A percentile compares a stretch with the other conserved stretches of the same genome.
These are phyloP conservation scores for Blastobotrys malaysiensis DNA, from an alignment of 1,139 yeast species.

Conservation along the genomic window DNA sequence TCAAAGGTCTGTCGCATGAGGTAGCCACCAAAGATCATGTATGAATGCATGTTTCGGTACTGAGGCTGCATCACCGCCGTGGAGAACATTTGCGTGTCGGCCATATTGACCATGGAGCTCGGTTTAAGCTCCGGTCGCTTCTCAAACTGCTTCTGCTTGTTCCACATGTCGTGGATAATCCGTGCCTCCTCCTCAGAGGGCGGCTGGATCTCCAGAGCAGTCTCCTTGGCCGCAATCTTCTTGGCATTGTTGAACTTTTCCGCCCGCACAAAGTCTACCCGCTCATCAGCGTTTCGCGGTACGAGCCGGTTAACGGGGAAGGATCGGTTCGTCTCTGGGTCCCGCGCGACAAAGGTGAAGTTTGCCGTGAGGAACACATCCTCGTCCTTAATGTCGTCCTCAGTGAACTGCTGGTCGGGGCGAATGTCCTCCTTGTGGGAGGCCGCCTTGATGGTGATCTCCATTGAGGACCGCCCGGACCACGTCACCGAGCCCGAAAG, in stretches of 20 bases:
- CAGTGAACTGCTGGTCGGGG: slow-evolving; percentile 28
- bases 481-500: slow-evolving; percentile 87
- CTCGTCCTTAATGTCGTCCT: slow-evolving; percentile 40
- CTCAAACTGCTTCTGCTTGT: slow-evolving; percentile 22
- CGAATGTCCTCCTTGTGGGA: slow-evolving; percentile 53
- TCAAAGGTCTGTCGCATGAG: slow-evolving; percentile 87
- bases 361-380: slow-evolving; percentile 74
- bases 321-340: slow-evolving; percentile 81
- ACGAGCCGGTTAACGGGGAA: slow-evolving; percentile 77
- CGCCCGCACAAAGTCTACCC: slow-evolving; percentile 81
- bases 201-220: slow-evolving; percentile 51
- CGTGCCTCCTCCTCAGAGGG: slow-evolving; percentile 65
- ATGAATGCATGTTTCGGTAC: slow-evolving; percentile 87
- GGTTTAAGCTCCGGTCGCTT: slow-evolving; percentile 33
- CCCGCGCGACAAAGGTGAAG: slow-evolving; percentile 92
- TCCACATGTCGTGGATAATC: slow-evolving; percentile 74
- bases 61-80: slow-evolving; percentile 94
- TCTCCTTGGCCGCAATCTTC: slow-evolving; percentile 65
- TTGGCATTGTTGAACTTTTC: slow-evolving; percentile 85
- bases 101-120: slow-evolving; percentile 51
- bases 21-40: slow-evolving; percentile 93
- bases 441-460: slow-evolving; percentile 83
- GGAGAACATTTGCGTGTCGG: slow-evolving; percentile 62
- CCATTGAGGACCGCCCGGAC: slow-evolving; percentile 95
- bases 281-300: slow-evolving; percentile 68